These are phyloP conservation scores for Apostasia ramifera DNA, from an alignment of 106 monocot genomes.

Conservation along the genomic window DNA sequence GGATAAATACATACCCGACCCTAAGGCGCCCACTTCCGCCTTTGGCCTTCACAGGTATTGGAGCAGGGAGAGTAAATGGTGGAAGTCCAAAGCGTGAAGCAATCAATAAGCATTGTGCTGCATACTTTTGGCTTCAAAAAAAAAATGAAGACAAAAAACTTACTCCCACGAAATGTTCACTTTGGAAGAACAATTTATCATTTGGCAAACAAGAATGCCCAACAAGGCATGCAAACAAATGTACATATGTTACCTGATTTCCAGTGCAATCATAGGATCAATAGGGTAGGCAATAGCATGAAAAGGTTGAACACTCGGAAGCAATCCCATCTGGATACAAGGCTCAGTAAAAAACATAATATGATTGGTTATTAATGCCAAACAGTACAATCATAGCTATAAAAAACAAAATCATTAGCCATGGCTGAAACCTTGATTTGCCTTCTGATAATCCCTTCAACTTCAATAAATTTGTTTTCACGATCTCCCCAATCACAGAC, in stretches of 20 bases:
- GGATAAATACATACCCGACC: conserved; percentile 51
- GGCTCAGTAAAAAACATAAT: not conserved
- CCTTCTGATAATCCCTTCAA: conserved; percentile 81
- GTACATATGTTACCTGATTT: conserved; percentile 60
- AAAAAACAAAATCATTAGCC: not conserved
- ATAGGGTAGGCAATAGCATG: conserved; percentile 99
- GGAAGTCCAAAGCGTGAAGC: conserved; percentile 87
- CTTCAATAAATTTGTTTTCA: conserved; percentile 69
- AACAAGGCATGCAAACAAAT: not conserved
- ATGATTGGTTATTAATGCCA: not conserved
- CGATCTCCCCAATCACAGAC: conserved; percentile 94
- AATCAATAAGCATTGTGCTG: conserved; percentile 78
- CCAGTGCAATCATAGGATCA: conserved; percentile 81
- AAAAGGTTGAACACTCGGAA: conserved; percentile 98
- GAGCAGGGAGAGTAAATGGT: conserved; percentile 55
- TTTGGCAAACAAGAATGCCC: not conserved
- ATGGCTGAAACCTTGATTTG: conserved; percentile 74
- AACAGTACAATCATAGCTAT: not conserved
- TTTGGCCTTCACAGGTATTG: conserved; percentile 61
- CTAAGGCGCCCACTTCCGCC: conserved; percentile 61
- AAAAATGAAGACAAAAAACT: not conserved
- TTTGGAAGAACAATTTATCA: not conserved
- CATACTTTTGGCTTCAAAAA: conserved; percentile 73
- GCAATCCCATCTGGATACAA: conserved; percentile 45
- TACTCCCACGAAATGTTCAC: not conserved